These are phyloP conservation scores for Heliosperma pusillum DNA, from an alignment of 148 eudicot genomes.

Conservation along the genomic window DNA sequence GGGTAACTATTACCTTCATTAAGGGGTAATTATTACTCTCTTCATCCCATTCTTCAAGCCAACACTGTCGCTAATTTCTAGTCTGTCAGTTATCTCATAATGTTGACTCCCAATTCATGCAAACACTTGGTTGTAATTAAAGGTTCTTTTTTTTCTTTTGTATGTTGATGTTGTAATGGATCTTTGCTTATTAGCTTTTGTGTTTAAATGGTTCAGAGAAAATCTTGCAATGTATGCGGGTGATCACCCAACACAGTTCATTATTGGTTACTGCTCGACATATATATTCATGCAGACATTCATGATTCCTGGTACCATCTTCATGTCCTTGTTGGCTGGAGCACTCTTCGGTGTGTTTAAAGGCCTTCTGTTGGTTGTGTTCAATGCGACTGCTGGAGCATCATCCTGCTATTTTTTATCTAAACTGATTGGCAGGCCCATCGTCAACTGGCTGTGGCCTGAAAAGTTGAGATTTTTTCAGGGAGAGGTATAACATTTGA, in stretches of 20 bases:
- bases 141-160: background rate
- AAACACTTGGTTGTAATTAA: background rate
- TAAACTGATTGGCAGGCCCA: slow-evolving; percentile 81
- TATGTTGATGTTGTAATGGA: background rate
- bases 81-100: background rate
- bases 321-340: slow-evolving; percentile 97
- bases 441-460: slow-evolving; percentile 87
- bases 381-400: slow-evolving; percentile 85
- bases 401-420: slow-evolving; percentile 84
- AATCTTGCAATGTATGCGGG: slow-evolving; percentile 71
- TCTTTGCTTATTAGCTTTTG: slow-evolving; percentile 12
- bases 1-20: too few relatives aligned
- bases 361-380: slow-evolving; percentile 86
- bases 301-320: slow-evolving; percentile 98
- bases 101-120: background rate
- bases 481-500: slow-evolving; percentile 51
- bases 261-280: slow-evolving; percentile 87
- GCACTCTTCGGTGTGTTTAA: slow-evolving; percentile 88
- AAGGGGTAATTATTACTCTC: too few relatives aligned
- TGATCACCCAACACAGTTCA: slow-evolving; percentile 80
- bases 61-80: background rate
- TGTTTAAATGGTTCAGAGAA: slow-evolving; percentile 55
- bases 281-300: slow-evolving; percentile 99
- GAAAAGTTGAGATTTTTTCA: slow-evolving; percentile 75
- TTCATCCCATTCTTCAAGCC: background rate